phyloP scores from a whole-genome alignment of 2,329 filamentous ascomycete species.

The Colletotrichum sidae region DNA sequence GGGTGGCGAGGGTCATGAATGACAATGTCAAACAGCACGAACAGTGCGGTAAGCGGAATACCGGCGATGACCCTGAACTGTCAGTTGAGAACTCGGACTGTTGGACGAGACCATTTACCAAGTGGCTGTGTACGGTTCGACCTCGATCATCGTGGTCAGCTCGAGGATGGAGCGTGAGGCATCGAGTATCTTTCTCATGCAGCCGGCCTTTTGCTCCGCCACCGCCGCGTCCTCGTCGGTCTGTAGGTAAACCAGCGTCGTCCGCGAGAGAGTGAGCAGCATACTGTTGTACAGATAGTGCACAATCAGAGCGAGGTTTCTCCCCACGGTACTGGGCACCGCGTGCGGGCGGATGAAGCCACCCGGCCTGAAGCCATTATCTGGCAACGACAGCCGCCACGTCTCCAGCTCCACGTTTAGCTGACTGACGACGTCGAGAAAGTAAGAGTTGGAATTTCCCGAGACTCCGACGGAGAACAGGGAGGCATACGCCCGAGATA shows the following conservation, averaged over 20 bases:
- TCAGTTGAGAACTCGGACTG: neutral
- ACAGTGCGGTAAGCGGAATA: conserved; percentile 51
- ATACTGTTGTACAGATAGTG: conserved; percentile 46
- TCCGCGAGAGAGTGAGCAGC: conserved; percentile 42
- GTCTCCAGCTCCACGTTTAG: conserved; percentile 43
- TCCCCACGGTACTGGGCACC: conserved; percentile 22
- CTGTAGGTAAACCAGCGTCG: conserved; percentile 39
- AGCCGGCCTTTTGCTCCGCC: conserved; percentile 31
- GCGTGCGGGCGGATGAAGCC: conserved; percentile 27
- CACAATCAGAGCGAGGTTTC: conserved; percentile 37
- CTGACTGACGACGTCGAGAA: conserved; percentile 43
- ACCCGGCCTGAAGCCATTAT: conserved; percentile 36
- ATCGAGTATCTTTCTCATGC: conserved; percentile 39
- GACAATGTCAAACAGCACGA: conserved; percentile 56
- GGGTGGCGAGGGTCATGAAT: conserved; percentile 50
- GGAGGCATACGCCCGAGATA: conserved; percentile 44
- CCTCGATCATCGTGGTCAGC: conserved; percentile 44
- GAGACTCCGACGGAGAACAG: conserved; percentile 46
- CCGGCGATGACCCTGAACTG: conserved; percentile 46
- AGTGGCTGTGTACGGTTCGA: conserved; percentile 44
- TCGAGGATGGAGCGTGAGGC: conserved; percentile 44
- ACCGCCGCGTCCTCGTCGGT: conserved; percentile 20
- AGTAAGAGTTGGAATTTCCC: conserved; percentile 41
- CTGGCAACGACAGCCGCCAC: conserved; percentile 45
- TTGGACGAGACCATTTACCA: conserved; percentile 39